Conservation (phyloP, 352 stramenopile species). For the Globisporangium irregulare region DNA sequence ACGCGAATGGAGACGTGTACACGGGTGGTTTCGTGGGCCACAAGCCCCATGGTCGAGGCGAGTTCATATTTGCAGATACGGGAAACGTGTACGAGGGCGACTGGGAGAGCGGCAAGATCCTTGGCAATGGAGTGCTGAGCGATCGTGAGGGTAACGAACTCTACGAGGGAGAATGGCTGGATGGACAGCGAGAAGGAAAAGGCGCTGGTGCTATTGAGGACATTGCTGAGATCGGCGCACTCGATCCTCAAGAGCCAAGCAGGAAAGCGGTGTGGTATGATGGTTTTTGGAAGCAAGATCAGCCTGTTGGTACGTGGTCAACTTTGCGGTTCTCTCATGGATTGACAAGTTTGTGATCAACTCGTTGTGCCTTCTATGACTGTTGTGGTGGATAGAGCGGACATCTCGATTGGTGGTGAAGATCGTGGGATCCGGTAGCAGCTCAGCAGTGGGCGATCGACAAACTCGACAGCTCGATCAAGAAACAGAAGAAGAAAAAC, state of each 20-base stretch:
- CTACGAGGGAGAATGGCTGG: conserved; percentile 48
- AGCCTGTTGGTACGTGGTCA: conserved; percentile 21
- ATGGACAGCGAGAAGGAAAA: conserved; percentile 28
- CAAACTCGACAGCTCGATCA: conserved; percentile 2
- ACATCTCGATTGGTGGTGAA: conserved; percentile 16
- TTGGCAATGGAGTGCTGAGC: conserved; percentile 23
- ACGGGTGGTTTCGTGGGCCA: conserved; percentile 39
- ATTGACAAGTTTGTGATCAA: not conserved
- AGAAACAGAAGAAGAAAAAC: not conserved
- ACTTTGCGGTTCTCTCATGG: not conserved
- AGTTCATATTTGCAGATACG: conserved; percentile 24
- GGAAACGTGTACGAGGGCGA: conserved; percentile 35
- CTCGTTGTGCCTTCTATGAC: not conserved
- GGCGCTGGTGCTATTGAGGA: conserved; percentile 16
- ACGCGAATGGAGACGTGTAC: conserved; percentile 35
- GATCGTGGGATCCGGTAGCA: not conserved
- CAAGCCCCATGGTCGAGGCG: conserved; percentile 38
- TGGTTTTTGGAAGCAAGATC: conserved; percentile 20
- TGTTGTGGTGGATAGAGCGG: conserved; percentile 5
- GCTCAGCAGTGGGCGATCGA: not conserved
- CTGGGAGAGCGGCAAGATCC: conserved; percentile 30
- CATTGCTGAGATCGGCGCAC: not conserved
- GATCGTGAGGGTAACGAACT: conserved; percentile 15
- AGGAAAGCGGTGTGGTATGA: conserved; percentile 15
- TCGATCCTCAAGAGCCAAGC: not conserved